phyloP scores from a whole-genome alignment of 2,329 filamentous ascomycete genomes.

The Grosmannia penicillata region DNA sequence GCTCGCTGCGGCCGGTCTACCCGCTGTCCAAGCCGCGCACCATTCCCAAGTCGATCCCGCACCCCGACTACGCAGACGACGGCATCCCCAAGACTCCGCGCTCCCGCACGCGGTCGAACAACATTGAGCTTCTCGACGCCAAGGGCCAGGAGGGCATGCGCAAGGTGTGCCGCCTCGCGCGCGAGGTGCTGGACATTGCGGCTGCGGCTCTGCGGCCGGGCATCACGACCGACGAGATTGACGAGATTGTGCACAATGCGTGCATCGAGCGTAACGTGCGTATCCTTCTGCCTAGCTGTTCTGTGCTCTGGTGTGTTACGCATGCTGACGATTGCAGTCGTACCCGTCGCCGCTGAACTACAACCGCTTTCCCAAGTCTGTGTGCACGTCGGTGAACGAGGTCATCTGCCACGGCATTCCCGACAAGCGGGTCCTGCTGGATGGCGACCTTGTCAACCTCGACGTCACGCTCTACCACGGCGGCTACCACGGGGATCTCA shows the following conservation, averaged over 20 bases:
- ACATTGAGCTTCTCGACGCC: conserved; percentile 68
- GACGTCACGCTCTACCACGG: conserved; percentile 90
- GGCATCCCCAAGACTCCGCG: conserved; percentile 55
- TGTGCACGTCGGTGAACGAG: conserved; percentile 93
- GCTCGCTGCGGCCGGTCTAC: conserved; percentile 72
- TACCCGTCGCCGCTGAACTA: conserved; percentile 95
- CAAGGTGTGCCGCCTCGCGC: conserved; percentile 71
- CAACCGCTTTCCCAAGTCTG: conserved; percentile 91
- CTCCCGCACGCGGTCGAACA: conserved; percentile 54
- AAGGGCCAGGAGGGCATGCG: conserved; percentile 80
- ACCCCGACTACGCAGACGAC: conserved; percentile 78
- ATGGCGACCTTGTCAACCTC: conserved; percentile 95
- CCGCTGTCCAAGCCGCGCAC: conserved; percentile 58
- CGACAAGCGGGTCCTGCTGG: conserved; percentile 70
- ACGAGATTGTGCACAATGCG: conserved; percentile 88
- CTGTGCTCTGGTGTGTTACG: background rate
- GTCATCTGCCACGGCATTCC: conserved; percentile 98
- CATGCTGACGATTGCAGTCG: conserved; percentile 36
- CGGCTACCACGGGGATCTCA: conserved; percentile 90
- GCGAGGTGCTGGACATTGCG: conserved; percentile 87
- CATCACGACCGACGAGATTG: conserved; percentile 88
- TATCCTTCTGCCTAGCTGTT: background rate
- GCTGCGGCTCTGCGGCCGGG: conserved; percentile 75
- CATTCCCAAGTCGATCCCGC: conserved; percentile 65
- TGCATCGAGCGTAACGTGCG: conserved; percentile 83